Evolutionary conservation across 352 stramenopile genomes (phyloP), one percentile per base, ranked within the genome.

Genomic region (Pythium vanterpoolii): DNA sequence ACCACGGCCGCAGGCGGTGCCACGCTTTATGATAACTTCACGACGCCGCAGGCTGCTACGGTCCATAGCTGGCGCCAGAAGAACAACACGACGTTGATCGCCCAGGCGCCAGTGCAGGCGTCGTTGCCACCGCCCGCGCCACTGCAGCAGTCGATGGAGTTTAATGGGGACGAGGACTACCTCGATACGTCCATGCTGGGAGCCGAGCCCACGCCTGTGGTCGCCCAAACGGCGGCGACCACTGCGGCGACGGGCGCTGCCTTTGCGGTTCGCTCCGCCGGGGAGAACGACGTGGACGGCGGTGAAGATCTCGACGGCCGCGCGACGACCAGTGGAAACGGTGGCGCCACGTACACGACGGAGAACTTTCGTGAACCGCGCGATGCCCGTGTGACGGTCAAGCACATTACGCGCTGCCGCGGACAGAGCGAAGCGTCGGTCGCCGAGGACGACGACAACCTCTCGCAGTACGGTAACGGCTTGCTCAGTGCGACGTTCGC

Each of bases 401-500:
- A 58, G 27, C 58, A 53, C 27, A 58, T 65, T 50, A 65, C 58
- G 27, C 50, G 49, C 30, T 65, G 51, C 60, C 60, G 60, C 19
- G 60, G 60, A n/a, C 21, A 66, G 23, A 66, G 52, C 36, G 60
- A 66, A 38, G 50, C 56, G 31, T 48, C 27, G 33, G 47, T 23
- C 33, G 43, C 40, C n/a, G 49, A 50, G 18, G 19, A 44, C 2
- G 58, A 44, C 47, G 28, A 51, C 39, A 43, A 47, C 16, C 58
- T 48, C 30, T 53, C 42, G 3, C 40, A 55, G 39, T 52, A 57
- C 27, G 45, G 57, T 39, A 40, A 49, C 19, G 33, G 43, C 38
- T 19, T 52, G 18, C 31, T 49, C 9, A 21, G 27, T 30, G 38
- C 58, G 39, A 42, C 49, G 18, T 14, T 44, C 8, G 19, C 58